Evolutionary conservation across 208 protist genomes (phyloP).

Genomic region (Endotrypanum monterogeii): DNA sequence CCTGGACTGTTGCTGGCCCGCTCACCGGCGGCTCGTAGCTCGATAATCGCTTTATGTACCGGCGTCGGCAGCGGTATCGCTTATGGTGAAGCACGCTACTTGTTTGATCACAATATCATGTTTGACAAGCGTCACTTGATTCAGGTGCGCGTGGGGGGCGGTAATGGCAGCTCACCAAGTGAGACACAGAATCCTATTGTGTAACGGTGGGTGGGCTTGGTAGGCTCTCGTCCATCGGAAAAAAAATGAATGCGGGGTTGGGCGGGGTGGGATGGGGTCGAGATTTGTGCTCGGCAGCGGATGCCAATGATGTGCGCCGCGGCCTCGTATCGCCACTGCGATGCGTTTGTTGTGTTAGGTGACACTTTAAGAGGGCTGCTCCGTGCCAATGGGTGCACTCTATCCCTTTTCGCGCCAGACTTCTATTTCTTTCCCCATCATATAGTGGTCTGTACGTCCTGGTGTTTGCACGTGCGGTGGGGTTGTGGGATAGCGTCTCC

Average conservation of each 20-base stretch:
- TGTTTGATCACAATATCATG: slow-evolving; percentile 88
- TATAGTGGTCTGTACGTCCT: background rate
- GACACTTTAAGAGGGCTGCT: background rate
- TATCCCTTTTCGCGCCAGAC: too few relatives aligned
- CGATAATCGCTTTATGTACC: slow-evolving; percentile 66
- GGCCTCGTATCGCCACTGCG: background rate
- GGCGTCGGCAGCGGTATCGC: slow-evolving; percentile 83
- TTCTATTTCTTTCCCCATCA: background rate
- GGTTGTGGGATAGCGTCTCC: background rate
- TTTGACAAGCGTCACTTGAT: slow-evolving; percentile 88
- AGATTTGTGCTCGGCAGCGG: background rate
- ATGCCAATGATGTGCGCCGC: background rate
- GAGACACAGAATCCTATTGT: slow-evolving; percentile 17
- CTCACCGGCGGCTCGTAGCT: slow-evolving; percentile 53
- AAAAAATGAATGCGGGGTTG: background rate
- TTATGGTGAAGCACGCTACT: slow-evolving; percentile 85
- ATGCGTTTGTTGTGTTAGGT: background rate
- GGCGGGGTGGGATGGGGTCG: background rate
- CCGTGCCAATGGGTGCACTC: background rate
- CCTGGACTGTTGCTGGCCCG: slow-evolving; percentile 79
- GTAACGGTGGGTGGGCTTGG: background rate
- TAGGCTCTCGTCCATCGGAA: background rate
- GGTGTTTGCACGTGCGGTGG: background rate
- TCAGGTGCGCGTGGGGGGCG: slow-evolving; percentile 33
- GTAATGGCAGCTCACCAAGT: background rate